Base-by-base conservation (phyloP, 2,329 filamentous ascomycete species). In the Blumeriella jaapii region DNA sequence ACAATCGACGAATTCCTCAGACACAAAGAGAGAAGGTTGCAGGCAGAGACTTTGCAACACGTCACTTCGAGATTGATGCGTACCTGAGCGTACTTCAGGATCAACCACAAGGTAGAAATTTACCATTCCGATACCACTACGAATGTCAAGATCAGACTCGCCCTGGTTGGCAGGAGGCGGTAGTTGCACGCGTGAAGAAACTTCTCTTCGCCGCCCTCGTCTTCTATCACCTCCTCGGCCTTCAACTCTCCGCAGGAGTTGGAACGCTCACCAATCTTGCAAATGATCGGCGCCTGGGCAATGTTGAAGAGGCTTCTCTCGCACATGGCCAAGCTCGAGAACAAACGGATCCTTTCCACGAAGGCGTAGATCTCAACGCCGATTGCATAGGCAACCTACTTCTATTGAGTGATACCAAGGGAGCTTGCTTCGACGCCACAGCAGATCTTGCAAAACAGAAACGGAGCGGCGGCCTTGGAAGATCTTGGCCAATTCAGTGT, bases 41-140 rank as follows among this genome's bases (percentile, higher is more conserved):
- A 22, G 20, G 20, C 24, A 9, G 7, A 64, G 61, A 31, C 34
- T 63, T n/a, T 6, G 53, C 57, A 2, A 26, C 49, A 2, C 52
- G 47, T 16, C 41, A 61, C 1, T 59, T 59, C 36, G 62, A 62
- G 34, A 46, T 64, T 16, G 62, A 65, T 38, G 32, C 50, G 0
- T 62, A 59, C 18, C 30, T 64, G 6, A 58, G 57, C 18, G 44
- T 55, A 6, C 46, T 51, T 19, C 55, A 34, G 37, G 48, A 47
- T 34, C 52, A 62, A 29, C 50, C 60, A 1, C 19, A 44, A 6
- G 44, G 45, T n/a, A 18, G 27, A 3, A 16, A 20, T 22, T 30
- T 45, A 10, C 40, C 36, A 6, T 27, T 41, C 4, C 39, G 40
- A 8, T 41, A 44, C n/a, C 53, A 55, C 25, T 46, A 39, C 24